Evolutionary conservation across 1,284 basidiomycete species (phyloP).

Genomic region (Tausonia pullulans): DNA sequence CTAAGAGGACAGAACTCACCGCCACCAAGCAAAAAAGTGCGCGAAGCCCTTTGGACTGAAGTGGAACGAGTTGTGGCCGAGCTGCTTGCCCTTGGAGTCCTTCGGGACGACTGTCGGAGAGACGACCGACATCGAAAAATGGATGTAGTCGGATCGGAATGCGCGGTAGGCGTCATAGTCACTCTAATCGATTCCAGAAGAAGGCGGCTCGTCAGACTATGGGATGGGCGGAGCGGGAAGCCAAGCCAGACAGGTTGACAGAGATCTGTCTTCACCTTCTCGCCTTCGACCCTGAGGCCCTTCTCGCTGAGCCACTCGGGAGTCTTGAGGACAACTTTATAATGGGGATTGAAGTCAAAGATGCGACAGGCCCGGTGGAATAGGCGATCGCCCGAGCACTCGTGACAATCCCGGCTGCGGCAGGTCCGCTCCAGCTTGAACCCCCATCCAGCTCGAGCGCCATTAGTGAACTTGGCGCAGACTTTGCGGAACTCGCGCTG

Average conservation of each 20-base stretch:
- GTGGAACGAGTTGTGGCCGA: slow-evolving; percentile 61
- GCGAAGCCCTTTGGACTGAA: slow-evolving; percentile 76
- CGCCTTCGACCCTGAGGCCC: slow-evolving; percentile 20
- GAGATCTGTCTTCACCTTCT: no score
- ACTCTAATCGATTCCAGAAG: background rate
- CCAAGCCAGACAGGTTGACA: no score
- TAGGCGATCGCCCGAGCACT: slow-evolving; percentile 49
- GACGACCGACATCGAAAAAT: slow-evolving; percentile 77
- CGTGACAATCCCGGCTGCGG: slow-evolving; percentile 51
- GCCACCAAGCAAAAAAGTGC: slow-evolving; percentile 90
- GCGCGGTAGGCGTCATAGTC: slow-evolving; percentile 68
- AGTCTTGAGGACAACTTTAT: slow-evolving; percentile 58
- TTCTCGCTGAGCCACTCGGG: slow-evolving; percentile 35
- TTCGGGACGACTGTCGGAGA: slow-evolving; percentile 39
- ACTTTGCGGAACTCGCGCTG: slow-evolving; percentile 39
- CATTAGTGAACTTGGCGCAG: slow-evolving; percentile 73
- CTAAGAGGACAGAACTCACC: slow-evolving; percentile 18
- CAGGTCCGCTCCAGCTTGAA: slow-evolving; percentile 78
- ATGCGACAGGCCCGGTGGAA: slow-evolving; percentile 70
- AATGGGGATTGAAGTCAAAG: slow-evolving; percentile 75
- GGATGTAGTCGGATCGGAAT: slow-evolving; percentile 90
- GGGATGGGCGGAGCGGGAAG: no score
- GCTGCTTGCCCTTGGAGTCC: slow-evolving; percentile 2
- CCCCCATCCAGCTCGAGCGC: slow-evolving; percentile 77
- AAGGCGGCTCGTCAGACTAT: no score